phyloP scores from a whole-genome alignment of 805 yeast species.

The Zygoascus bituminiphila region DNA sequence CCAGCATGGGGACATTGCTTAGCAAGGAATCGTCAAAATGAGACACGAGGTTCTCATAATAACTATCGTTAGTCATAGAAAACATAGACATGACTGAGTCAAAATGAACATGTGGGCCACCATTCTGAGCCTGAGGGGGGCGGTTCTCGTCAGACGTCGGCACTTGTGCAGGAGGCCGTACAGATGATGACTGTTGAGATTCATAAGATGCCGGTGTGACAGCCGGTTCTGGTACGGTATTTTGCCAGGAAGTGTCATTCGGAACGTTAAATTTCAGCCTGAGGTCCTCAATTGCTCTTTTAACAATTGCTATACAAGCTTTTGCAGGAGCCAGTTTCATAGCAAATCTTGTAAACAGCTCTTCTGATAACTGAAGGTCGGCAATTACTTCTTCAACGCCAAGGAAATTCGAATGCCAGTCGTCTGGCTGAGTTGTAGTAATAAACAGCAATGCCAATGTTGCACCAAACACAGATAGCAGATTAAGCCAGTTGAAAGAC shows the following conservation, averaged over 20 bases:
- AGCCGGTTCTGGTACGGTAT: background rate
- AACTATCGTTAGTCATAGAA: conserved; percentile 12
- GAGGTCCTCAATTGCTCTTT: conserved; percentile 7
- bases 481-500: conserved; percentile 19
- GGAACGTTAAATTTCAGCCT: background rate
- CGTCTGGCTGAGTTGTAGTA: conserved; percentile 9
- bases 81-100: conserved; percentile 13
- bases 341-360: conserved; percentile 8
- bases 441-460: conserved; percentile 15
- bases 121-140: background rate
- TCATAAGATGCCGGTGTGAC: background rate
- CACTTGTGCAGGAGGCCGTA: too few relatives aligned
- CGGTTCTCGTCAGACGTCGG: too few relatives aligned
- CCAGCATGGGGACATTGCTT: conserved; percentile 1
- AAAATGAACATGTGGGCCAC: background rate
- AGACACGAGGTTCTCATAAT: conserved; percentile 10
- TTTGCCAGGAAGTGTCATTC: background rate
- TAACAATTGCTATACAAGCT: conserved; percentile 10
- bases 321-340: conserved; percentile 14
- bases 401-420: conserved; percentile 2
- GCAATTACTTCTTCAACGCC: conserved; percentile 2
- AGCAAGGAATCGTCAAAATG: conserved; percentile 11
- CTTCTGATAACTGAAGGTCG: conserved; percentile 7
- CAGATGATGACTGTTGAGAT: background rate
- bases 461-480: conserved; percentile 15